Base-by-base conservation (phyloP, 441 rosid genomes). In the Aquilaria agallochum region DNA sequence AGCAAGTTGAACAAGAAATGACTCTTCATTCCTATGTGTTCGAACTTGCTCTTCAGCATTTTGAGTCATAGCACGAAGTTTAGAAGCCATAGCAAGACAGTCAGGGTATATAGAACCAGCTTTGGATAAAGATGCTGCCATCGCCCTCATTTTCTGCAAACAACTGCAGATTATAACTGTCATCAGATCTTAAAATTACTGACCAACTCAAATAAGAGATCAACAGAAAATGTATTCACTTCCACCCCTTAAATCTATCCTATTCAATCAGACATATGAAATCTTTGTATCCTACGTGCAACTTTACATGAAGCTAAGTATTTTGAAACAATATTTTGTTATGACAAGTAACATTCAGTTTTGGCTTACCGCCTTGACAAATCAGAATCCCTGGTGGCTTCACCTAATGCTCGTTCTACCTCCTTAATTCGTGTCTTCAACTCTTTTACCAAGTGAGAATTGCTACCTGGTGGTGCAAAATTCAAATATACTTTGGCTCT, bases 401-500 rank as follows among this genome's bases (percentile, higher is more conserved):
- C 89, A 60, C 88, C 83, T 53, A 73, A 70, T 50, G 86, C 76
- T 56, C 78, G 82, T 75, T 90, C 97, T 71, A 87, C 67, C 73
- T 85, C 98, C 78, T 78, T 93, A 54, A 77, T 76, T 53, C 93
- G 80, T 34, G 69, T 65, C 78, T 76, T 85, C 87, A 93, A 79
- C 75, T 90, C 97, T 71, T 68, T 93, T 50, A 81, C 87, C 31
- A 88, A 62, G 73, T 82, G 98, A 58, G 96, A 80, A 71, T 85
- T 79, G 69, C 90, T 80, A 49, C 86, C 91, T 31, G 93, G 74
- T 27, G 88, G 91, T 63, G 89, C 75, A 56, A 79, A 78, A 79
- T 58, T 76, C 79, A 90, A 64, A 83, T 85, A 93, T 62, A 79
- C 91, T 74, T 74, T 84, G 56, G 95, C 95, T 80, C 90, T 84